Percentiles rank a stretch among this genome's conserved stretches.
Evolutionary conservation across 73 alveolate species (phyloP).

Genomic region (Paramecium sonneborni): DNA sequence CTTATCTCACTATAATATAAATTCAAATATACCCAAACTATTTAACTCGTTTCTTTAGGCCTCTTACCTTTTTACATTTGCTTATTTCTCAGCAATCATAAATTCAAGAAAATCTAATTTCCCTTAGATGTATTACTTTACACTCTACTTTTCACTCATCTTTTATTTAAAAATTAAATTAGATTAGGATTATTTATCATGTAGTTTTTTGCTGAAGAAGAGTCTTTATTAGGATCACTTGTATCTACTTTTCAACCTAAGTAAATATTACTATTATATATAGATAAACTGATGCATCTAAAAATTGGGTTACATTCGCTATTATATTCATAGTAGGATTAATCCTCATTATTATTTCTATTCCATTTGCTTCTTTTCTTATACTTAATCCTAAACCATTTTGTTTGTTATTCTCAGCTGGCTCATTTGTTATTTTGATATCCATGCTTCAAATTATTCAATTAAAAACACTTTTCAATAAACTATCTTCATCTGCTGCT

Average conservation of each 20-base stretch:
- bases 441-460: not conserved
- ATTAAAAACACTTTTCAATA: not conserved
- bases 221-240: not conserved
- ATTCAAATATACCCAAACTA: constrained; percentile 69
- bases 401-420: constrained; percentile 27
- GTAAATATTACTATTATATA: not conserved
- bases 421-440: not conserved
- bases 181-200: not conserved
- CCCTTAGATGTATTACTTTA: constrained; percentile 28
- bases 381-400: constrained; percentile 35
- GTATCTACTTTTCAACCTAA: not conserved
- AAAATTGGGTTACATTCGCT: constrained; percentile 17
- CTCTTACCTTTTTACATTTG: constrained; percentile 93
- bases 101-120: constrained; percentile 90
- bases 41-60: constrained; percentile 99
- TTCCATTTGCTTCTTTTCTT: constrained; percentile 27
- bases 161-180: not conserved
- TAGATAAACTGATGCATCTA: not conserved
- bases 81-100: constrained; percentile 81
- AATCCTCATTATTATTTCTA: not conserved
- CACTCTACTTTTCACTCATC: constrained; percentile 9
- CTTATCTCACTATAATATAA: constrained; percentile 70
- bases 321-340: not conserved
- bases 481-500: constrained; percentile 21
- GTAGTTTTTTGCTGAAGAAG: not conserved